Percentiles rank a stretch among this genome's conserved stretches.
Conservation (phyloP, 1,284 basidiomycete genomes). For the Singerocomus inundabilis region DNA sequence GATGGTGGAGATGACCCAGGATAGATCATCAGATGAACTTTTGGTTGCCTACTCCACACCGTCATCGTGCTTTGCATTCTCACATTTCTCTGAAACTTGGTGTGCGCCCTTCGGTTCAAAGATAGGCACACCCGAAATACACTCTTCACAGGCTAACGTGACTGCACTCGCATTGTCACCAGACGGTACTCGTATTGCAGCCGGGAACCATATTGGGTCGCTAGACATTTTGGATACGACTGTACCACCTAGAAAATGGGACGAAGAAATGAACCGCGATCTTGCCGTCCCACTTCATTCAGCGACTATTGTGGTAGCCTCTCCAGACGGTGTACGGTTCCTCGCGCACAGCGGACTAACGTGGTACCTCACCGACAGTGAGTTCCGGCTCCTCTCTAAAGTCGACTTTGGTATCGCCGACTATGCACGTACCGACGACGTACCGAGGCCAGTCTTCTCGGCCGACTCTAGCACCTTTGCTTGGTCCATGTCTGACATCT, state of each 20-base stretch:
- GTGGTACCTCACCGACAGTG: conserved; percentile 10
- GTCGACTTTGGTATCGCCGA: conserved; percentile 13
- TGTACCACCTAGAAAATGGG: conserved; percentile 4
- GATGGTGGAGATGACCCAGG: background rate
- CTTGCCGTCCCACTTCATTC: background rate
- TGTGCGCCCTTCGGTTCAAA: conserved; percentile 5
- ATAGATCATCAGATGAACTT: background rate
- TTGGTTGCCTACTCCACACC: conserved; percentile 8
- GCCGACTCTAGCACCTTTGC: conserved; percentile 11
- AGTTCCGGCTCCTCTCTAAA: conserved; percentile 8
- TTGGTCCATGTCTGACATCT: background rate
- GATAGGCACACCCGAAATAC: conserved; percentile 2
- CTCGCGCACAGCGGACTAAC: conserved; percentile 2
- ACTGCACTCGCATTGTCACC: too few relatives aligned
- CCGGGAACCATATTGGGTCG: conserved; percentile 5
- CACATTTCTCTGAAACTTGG: conserved; percentile 5
- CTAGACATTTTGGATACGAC: conserved; percentile 14
- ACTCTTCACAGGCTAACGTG: background rate
- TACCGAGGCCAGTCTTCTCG: conserved; percentile 11
- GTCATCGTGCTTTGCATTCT: conserved; percentile 10
- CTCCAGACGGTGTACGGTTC: conserved; percentile 15
- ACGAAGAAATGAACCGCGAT: conserved; percentile 7
- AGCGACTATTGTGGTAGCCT: background rate
- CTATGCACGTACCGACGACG: conserved; percentile 2
- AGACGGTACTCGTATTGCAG: too few relatives aligned